These are phyloP conservation scores for Kwoniella sp. DNA, from an alignment of 768 basidiomycete genomes.

Conservation along the genomic window DNA sequence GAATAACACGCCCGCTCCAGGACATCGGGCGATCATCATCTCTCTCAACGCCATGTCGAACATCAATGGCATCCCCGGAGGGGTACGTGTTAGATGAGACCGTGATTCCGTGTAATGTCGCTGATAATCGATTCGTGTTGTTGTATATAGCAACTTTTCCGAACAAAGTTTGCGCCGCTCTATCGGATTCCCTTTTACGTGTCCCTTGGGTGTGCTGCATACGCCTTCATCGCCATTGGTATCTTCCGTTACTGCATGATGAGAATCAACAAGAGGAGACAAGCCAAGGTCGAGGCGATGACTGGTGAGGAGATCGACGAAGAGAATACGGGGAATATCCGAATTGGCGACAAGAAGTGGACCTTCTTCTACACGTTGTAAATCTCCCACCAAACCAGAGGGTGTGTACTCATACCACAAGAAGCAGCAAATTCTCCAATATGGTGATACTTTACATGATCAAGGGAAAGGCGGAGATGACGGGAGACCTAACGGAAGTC, in stretches of 20 bases:
- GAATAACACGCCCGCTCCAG: constrained; percentile 25
- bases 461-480: too few relatives aligned
- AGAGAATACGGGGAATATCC: constrained; percentile 18
- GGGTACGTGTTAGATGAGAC: constrained; percentile 2
- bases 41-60: constrained; percentile 31
- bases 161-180: constrained; percentile 20
- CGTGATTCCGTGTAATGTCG: too few relatives aligned
- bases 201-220: constrained; percentile 20
- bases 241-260: constrained; percentile 15
- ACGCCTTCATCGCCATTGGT: constrained; percentile 18
- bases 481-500: too few relatives aligned
- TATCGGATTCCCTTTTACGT: constrained; percentile 29
- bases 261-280: constrained; percentile 15
- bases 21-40: constrained; percentile 27
- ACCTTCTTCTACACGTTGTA: constrained; percentile 27
- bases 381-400: too few relatives aligned
- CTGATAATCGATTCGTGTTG: not conserved
- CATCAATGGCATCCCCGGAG: constrained; percentile 22
- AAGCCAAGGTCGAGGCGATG: constrained; percentile 16
- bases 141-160: constrained; percentile 24
- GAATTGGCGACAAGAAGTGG: constrained; percentile 32
- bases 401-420: too few relatives aligned
- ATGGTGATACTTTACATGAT: too few relatives aligned
- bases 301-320: constrained; percentile 25
- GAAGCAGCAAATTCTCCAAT: too few relatives aligned